These are phyloP conservation scores for Fusarium graminum DNA, from an alignment of 2,329 filamentous ascomycete genomes.

Conservation along the genomic window DNA sequence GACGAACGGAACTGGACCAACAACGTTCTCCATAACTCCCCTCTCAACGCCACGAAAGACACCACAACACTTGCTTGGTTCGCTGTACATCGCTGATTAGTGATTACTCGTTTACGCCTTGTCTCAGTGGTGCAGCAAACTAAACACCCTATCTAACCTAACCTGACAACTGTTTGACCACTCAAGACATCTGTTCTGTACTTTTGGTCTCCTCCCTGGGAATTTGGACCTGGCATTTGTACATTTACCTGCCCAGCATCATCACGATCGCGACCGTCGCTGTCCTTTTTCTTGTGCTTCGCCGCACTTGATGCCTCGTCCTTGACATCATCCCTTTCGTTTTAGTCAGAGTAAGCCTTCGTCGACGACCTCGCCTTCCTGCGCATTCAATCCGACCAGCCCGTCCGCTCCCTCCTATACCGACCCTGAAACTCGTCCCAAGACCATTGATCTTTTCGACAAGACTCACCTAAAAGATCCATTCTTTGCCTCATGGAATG, in stretches of 20 bases:
- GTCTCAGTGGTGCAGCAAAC: constrained; percentile 21
- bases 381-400: constrained; percentile 31
- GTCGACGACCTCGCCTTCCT: constrained; percentile 9
- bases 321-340: constrained; percentile 44
- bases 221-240: constrained; percentile 13
- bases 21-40: constrained; percentile 44
- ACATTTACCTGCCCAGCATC: constrained; percentile 29
- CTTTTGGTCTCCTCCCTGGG: constrained; percentile 32
- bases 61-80: constrained; percentile 13
- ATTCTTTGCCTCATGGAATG: constrained; percentile 65
- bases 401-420: constrained; percentile 8
- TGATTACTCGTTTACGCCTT: constrained; percentile 11
- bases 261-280: constrained; percentile 29
- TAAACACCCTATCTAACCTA: constrained; percentile 23
- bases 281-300: constrained; percentile 22
- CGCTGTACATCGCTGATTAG: constrained; percentile 11
- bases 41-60: constrained; percentile 48
- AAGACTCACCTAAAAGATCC: constrained; percentile 8
- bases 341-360: constrained; percentile 34
- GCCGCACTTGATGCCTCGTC: constrained; percentile 38
- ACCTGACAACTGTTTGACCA: constrained; percentile 14
- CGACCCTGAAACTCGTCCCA: neutral
- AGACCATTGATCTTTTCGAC: neutral
- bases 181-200: constrained; percentile 38
- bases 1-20: constrained; percentile 5